Evolutionary conservation across 768 basidiomycete genomes (phyloP).

Genomic region (Rhizopogon vinicolor): DNA sequence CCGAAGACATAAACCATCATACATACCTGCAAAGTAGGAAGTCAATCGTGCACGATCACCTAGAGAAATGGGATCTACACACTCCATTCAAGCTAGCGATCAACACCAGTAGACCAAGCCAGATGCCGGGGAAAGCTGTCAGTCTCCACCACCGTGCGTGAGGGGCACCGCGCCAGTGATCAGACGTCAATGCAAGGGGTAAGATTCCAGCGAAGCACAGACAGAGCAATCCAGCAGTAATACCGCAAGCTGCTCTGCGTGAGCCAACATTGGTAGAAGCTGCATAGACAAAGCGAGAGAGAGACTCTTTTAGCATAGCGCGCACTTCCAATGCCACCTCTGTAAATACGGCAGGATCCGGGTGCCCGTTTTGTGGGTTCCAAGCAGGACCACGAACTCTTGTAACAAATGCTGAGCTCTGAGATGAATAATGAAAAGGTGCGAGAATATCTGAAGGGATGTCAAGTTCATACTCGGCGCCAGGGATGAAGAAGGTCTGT

Average conservation of each 20-base stretch:
- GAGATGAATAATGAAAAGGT: constrained; percentile 45
- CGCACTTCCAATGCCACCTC: constrained; percentile 55
- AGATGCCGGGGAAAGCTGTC: constrained; percentile 59
- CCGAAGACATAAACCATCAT: constrained; percentile 78
- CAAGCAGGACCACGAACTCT: constrained; percentile 10
- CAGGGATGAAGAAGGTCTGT: constrained; percentile 75
- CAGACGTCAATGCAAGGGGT: constrained; percentile 46
- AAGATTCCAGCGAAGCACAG: constrained; percentile 43
- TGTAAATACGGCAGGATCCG: constrained; percentile 61
- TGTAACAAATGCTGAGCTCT: constrained; percentile 19
- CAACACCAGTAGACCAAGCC: constrained; percentile 62
- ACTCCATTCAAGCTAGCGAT: constrained; percentile 66
- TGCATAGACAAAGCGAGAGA: constrained; percentile 62
- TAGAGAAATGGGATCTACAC: constrained; percentile 10
- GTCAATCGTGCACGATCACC: not conserved
- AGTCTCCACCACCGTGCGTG: constrained; percentile 52
- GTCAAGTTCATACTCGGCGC: constrained; percentile 66
- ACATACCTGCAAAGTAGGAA: constrained; percentile 39
- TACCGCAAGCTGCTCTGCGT: constrained; percentile 63
- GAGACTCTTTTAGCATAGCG: constrained; percentile 56
- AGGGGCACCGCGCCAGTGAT: constrained; percentile 27
- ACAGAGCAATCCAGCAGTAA: constrained; percentile 54
- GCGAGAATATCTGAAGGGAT: constrained; percentile 63
- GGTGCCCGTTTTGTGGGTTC: constrained; percentile 38
- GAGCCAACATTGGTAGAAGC: constrained; percentile 70